A percentile compares a stretch with the other conserved stretches of the same genome.
Conservation (phyloP, 495 filamentous ascomycete genomes). For the Penicillium roqueforti region DNA sequence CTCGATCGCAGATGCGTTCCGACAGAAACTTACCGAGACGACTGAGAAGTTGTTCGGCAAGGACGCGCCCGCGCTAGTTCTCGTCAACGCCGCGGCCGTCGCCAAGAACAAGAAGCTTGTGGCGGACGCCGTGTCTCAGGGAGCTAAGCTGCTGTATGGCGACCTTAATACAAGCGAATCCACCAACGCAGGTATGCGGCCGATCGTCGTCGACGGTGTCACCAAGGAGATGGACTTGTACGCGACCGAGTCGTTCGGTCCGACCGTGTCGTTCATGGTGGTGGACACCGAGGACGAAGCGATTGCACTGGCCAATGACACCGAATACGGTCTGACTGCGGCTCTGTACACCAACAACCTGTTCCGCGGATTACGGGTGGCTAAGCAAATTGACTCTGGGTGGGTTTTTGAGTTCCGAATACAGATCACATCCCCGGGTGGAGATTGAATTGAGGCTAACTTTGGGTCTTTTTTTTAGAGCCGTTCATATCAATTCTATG, state of each 20-base stretch:
- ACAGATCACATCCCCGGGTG: background rate
- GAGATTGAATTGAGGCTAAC: background rate
- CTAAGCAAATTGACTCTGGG: constrained; percentile 49
- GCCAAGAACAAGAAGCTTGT: constrained; percentile 66
- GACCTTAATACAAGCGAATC: constrained; percentile 46
- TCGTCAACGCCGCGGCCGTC: constrained; percentile 59
- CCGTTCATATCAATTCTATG: constrained; percentile 85
- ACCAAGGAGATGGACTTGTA: constrained; percentile 81
- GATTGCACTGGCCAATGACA: constrained; percentile 48
- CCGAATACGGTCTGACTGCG: constrained; percentile 48
- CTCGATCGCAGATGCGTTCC: constrained; percentile 61
- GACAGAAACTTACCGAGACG: constrained; percentile 46
- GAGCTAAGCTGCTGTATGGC: constrained; percentile 63
- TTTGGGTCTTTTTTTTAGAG: constrained; percentile 26
- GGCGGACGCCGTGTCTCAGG: constrained; percentile 60
- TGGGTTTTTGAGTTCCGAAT: constrained; percentile 18
- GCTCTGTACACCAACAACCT: constrained; percentile 48
- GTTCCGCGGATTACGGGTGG: constrained; percentile 44
- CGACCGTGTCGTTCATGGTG: constrained; percentile 57
- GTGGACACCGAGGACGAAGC: constrained; percentile 49
- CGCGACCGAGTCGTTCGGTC: constrained; percentile 77
- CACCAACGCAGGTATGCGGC: constrained; percentile 57
- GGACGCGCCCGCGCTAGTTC: constrained; percentile 48
- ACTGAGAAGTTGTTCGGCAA: constrained; percentile 47
- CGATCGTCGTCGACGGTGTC: constrained; percentile 66